Percentiles rank a stretch among this genome's conserved stretches.
Evolutionary conservation across 2,329 filamentous ascomycete species (phyloP).

Genomic region (Nigrospora sphaerica): DNA sequence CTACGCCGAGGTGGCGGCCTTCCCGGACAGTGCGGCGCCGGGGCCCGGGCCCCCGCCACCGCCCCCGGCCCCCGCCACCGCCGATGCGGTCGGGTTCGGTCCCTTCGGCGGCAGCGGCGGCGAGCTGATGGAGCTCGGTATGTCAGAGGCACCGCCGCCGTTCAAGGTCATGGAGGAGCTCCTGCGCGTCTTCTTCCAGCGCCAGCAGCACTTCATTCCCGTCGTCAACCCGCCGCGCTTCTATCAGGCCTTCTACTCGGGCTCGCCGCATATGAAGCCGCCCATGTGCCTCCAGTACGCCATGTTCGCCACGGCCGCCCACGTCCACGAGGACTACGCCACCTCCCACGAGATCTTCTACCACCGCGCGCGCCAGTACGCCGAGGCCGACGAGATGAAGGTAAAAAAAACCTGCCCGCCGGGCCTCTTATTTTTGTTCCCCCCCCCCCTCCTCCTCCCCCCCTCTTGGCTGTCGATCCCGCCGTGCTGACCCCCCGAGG

Average conservation of each 20-base stretch:
- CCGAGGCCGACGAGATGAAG: constrained; percentile 79
- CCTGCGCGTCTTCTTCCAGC: constrained; percentile 68
- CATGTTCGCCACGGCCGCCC: constrained; percentile 40
- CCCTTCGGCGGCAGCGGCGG: constrained; percentile 45
- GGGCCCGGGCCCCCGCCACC: constrained; percentile 3
- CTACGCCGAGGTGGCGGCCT: constrained; percentile 9
- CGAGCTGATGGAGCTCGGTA: constrained; percentile 68
- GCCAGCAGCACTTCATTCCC: constrained; percentile 64
- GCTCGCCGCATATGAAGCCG: constrained; percentile 63
- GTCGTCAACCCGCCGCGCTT: constrained; percentile 75
- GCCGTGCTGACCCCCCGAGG: neutral
- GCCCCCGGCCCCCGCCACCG: constrained; percentile 4
- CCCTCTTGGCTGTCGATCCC: constrained; percentile 53
- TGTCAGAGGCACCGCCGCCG: constrained; percentile 75
- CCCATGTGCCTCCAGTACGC: constrained; percentile 77
- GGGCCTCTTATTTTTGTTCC: neutral
- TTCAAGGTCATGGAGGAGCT: constrained; percentile 77
- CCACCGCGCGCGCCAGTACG: constrained; percentile 71
- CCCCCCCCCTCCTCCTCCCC: constrained; percentile 33
- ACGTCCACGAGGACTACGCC: neutral
- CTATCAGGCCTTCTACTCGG: constrained; percentile 62
- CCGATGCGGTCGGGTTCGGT: constrained; percentile 11
- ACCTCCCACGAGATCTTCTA: constrained; percentile 73
- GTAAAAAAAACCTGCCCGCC: constrained; percentile 26
- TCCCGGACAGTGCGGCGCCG: constrained; percentile 1